Evolutionary conservation across 192 early-diverging fungal species (phyloP), one percentile per base, ranked within the genome.

Genomic region (Coemansia sp.): DNA sequence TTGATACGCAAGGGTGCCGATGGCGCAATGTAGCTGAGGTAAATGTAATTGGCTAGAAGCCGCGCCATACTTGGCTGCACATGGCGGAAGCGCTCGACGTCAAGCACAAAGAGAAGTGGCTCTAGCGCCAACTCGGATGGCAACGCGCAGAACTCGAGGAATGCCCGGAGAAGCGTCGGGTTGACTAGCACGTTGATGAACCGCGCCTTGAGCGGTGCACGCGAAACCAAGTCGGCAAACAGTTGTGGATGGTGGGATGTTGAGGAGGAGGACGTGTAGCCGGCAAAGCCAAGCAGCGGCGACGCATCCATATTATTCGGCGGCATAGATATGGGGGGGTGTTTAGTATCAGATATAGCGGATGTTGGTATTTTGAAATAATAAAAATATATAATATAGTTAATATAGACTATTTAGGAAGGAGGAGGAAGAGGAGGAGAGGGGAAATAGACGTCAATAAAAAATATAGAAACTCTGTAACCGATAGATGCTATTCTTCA

Each of bases 81-180:
- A 25, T 72, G 70, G 33, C 87, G 79, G 69, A 92, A 91, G 2
- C 91, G 73, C 71, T 95, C 93, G 9, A 93, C 89, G 56, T 93
- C 92, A 50, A 95, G 62, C 73, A 90, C 92, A 76, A 95, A 94
- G 53, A 94, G 70, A 17, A 92, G 65, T 35, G 90, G 86, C 71
- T 95, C 92, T 46, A 93, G 83, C 2, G 88, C 85, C 73, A 89
- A 90, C 73, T 95, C 92, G 45, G 76, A 75, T 3, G 77, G 76
- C 65, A 79, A 46, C 0, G 76, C 76, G 49, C 82, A 83, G 41
- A 75, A 80, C 63, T 73, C 73, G 53, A 83, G 50, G 36, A 83
- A 83, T 15, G 60, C 63, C 41, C 66, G 73, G 46, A 79, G 61
- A 1, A 74, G 49, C 25, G 19, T n/a, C 0, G 77, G 77, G 17